phyloP scores from a whole-genome alignment of 208 protist species.

The Trichomonas vaginalis region DNA sequence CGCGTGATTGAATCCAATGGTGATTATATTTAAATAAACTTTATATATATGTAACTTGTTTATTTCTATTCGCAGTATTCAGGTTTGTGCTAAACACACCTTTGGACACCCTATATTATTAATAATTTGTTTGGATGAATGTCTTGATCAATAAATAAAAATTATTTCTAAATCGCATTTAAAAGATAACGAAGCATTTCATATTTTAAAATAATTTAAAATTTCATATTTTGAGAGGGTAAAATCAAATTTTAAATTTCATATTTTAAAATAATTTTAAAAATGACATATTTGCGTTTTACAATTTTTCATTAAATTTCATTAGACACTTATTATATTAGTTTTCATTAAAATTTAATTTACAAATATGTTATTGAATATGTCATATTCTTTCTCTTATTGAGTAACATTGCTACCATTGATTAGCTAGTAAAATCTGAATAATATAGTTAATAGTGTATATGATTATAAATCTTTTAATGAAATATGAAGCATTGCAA shows the following conservation, averaged over 20 bases:
- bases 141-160: too few species aligned
- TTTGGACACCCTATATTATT: too few species aligned
- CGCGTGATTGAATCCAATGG: too few species aligned
- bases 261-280: background rate
- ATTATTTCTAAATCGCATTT: background rate
- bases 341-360: background rate
- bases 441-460: background rate
- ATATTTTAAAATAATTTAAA: background rate
- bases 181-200: background rate
- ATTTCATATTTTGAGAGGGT: background rate
- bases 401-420: background rate
- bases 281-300: too few species aligned
- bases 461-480: background rate
- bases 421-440: background rate
- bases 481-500: too few species aligned
- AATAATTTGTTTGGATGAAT: too few species aligned
- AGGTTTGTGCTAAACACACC: too few species aligned
- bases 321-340: background rate
- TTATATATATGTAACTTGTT: too few species aligned
- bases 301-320: background rate
- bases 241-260: background rate
- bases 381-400: background rate
- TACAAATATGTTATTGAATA: background rate
- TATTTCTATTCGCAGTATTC: too few species aligned
- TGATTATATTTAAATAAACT: too few species aligned